Conservation (phyloP, 306 rosid genomes). For the Cucurbita argyrosperma region DNA sequence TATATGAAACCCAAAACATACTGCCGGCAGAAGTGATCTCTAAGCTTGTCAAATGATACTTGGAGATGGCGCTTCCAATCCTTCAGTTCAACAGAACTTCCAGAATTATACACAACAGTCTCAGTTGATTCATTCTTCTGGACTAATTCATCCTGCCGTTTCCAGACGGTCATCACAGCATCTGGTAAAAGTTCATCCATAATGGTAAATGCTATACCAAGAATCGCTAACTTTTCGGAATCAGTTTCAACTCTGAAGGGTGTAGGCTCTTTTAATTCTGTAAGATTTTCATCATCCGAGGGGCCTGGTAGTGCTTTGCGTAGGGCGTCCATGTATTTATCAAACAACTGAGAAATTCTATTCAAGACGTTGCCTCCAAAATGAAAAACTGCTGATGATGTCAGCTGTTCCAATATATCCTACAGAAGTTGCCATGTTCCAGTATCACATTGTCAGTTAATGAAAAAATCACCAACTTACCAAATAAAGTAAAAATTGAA, state of each 20-base stretch:
- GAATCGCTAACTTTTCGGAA: slow-evolving; percentile 77
- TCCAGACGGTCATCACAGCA: slow-evolving; percentile 62
- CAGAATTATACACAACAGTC: slow-evolving; percentile 28
- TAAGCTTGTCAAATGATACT: slow-evolving; percentile 83
- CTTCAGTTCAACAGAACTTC: slow-evolving; percentile 50
- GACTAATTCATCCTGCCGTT: slow-evolving; percentile 34
- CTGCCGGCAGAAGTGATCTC: slow-evolving; percentile 87
- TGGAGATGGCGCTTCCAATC: slow-evolving; percentile 95
- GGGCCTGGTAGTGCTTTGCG: slow-evolving; percentile 73
- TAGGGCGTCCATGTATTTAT: slow-evolving; percentile 77
- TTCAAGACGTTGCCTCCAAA: slow-evolving; percentile 68
- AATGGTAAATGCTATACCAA: slow-evolving; percentile 81
- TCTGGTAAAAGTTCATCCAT: slow-evolving; percentile 74
- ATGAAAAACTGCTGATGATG: slow-evolving; percentile 47
- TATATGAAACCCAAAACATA: slow-evolving; percentile 86
- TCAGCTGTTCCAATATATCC: slow-evolving; percentile 88
- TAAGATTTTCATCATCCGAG: slow-evolving; percentile 79
- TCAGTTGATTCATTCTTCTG: slow-evolving; percentile 35
- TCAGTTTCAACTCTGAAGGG: slow-evolving; percentile 88
- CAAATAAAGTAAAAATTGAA: neutral
- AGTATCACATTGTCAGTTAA: neutral
- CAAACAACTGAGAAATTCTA: slow-evolving; percentile 64
- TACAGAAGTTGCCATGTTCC: slow-evolving; percentile 17
- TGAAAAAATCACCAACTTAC: neutral
- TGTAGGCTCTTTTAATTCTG: slow-evolving; percentile 57